Evolutionary conservation across 2,329 filamentous ascomycete genomes (phyloP).

Genomic region (Calonectria naviculata): DNA sequence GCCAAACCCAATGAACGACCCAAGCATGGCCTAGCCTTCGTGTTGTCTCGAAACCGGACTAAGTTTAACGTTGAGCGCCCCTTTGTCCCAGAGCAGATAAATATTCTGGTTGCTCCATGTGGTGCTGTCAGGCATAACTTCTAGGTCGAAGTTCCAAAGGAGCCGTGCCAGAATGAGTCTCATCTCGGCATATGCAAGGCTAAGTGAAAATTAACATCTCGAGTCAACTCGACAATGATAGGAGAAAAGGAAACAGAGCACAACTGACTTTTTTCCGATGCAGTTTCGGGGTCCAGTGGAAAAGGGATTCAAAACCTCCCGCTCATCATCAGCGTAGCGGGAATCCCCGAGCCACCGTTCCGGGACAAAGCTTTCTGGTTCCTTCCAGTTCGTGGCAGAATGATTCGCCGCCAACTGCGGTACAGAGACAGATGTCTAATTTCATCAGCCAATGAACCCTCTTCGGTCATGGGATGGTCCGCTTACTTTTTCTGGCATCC

Average conservation of each 20-base stretch:
- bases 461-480: rapidly evolving
- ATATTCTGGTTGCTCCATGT: not conserved
- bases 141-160: not conserved
- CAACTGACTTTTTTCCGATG: not conserved
- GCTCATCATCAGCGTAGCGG: not conserved
- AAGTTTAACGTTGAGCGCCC: not conserved
- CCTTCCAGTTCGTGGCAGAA: not conserved
- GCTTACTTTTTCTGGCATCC: not conserved
- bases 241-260: not conserved
- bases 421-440: not conserved
- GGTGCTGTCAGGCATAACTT: not conserved
- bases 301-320: not conserved
- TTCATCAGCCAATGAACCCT: not conserved
- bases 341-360: not conserved
- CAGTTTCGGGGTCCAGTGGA: not conserved
- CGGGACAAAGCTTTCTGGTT: not conserved
- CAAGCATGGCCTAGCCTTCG: too few species aligned
- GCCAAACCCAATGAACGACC: too few species aligned
- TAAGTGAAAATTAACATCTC: not conserved
- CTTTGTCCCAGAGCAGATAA: not conserved
- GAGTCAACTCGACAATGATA: not conserved
- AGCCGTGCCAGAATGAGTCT: not conserved
- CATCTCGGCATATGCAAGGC: not conserved
- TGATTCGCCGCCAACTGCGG: not conserved
- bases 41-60: too few species aligned